These are phyloP conservation scores for Fusarium austroafricanum DNA, from an alignment of 2,329 filamentous ascomycete genomes.

Conservation along the genomic window DNA sequence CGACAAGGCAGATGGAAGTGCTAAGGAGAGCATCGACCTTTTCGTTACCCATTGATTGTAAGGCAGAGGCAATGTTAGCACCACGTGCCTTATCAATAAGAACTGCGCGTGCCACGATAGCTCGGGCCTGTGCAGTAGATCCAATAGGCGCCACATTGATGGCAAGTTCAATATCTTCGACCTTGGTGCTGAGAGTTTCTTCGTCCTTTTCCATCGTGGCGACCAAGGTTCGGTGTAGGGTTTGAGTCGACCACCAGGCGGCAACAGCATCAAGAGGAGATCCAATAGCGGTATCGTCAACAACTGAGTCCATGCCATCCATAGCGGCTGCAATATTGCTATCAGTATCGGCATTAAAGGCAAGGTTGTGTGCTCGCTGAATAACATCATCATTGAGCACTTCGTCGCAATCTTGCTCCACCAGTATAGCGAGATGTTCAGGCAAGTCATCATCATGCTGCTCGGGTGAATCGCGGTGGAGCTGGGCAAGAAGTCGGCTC, in stretches of 20 bases:
- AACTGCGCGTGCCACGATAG: conserved; percentile 69
- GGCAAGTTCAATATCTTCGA: conserved; percentile 72
- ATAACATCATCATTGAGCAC: conserved; percentile 82
- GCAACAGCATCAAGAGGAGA: conserved; percentile 91
- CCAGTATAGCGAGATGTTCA: conserved; percentile 78
- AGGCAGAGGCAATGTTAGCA: conserved; percentile 66
- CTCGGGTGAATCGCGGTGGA: conserved; percentile 55
- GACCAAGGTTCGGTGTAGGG: conserved; percentile 76
- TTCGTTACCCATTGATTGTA: conserved; percentile 60
- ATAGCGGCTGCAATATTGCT: conserved; percentile 72
- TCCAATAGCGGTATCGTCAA: conserved; percentile 85
- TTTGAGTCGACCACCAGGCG: conserved; percentile 86
- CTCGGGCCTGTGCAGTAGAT: conserved; percentile 75
- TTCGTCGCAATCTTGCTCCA: conserved; percentile 83
- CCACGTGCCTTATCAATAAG: conserved; percentile 66
- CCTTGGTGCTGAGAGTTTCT: conserved; percentile 29
- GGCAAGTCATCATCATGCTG: conserved; percentile 73
- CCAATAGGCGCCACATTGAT: conserved; percentile 80
- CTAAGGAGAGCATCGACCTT: conserved; percentile 42
- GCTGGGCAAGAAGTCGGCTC: conserved; percentile 59
- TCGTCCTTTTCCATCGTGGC: conserved; percentile 68
- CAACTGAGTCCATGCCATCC: conserved; percentile 82
- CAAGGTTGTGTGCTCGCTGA: conserved; percentile 88
- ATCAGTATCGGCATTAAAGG: conserved; percentile 84
- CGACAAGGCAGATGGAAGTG: conserved; percentile 57